A percentile compares a stretch with the other conserved stretches of the same genome.
phyloP scores from a whole-genome alignment of 2,329 filamentous ascomycete genomes.

The Pseudonectria foliicola region DNA sequence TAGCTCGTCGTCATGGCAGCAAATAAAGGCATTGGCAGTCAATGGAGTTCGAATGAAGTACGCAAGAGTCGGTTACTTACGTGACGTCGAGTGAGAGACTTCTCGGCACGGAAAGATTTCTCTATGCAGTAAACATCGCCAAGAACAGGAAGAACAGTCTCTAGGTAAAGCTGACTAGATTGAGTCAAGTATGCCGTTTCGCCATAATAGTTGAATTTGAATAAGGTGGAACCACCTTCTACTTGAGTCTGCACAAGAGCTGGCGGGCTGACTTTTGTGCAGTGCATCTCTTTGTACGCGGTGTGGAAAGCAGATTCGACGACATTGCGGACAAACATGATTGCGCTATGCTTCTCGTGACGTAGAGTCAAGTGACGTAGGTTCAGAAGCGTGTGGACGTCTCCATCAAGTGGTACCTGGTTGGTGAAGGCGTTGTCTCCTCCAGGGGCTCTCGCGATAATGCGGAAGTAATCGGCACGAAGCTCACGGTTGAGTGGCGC shows the following conservation, averaged over 20 bases:
- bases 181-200: constrained; percentile 89
- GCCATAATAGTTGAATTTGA: constrained; percentile 79
- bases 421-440: constrained; percentile 87
- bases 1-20: neutral
- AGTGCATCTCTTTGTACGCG: constrained; percentile 65
- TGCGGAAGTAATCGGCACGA: constrained; percentile 78
- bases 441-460: constrained; percentile 70
- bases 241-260: constrained; percentile 90
- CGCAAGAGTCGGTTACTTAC: constrained; percentile 2
- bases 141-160: constrained; percentile 84
- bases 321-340: constrained; percentile 77
- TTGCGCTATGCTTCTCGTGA: constrained; percentile 68
- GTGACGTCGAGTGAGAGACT: constrained; percentile 85
- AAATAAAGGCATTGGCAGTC: neutral
- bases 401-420: constrained; percentile 47
- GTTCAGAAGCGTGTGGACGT: constrained; percentile 60
- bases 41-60: no score
- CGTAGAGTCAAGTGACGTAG: constrained; percentile 76
- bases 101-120: constrained; percentile 96
- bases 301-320: constrained; percentile 72
- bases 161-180: constrained; percentile 91
- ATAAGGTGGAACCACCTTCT: constrained; percentile 83
- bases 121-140: constrained; percentile 96
- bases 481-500: constrained; percentile 79
- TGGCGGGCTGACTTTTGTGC: constrained; percentile 77